Conservation (phyloP, 2,329 filamentous ascomycete genomes). For the Exophiala viscosa region DNA sequence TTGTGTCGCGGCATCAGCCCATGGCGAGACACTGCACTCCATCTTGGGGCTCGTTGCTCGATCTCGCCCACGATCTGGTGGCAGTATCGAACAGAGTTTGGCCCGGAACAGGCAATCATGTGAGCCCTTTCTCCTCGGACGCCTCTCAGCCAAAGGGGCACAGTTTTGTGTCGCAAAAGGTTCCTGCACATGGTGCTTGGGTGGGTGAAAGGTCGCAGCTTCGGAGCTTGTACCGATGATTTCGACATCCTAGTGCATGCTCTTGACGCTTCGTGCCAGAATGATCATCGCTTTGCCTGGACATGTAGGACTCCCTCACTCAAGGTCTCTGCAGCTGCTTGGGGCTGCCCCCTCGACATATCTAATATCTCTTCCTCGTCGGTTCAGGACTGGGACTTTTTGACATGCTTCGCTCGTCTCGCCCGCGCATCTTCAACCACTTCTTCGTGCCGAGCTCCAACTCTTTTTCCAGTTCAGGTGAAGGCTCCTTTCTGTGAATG, state of each 20-base stretch:
- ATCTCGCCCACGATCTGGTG: too few relatives aligned
- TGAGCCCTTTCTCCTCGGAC: too few relatives aligned
- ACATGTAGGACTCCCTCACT: too few relatives aligned
- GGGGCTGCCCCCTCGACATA: neutral
- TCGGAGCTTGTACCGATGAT: neutral
- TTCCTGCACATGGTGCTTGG: neutral
- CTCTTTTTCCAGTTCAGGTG: slow-evolving; percentile 81
- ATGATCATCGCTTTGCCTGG: too few relatives aligned
- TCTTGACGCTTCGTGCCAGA: too few relatives aligned
- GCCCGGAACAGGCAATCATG: too few relatives aligned
- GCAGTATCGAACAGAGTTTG: too few relatives aligned
- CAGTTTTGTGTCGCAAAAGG: neutral
- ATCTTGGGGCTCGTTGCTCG: too few relatives aligned
- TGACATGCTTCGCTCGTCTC: slow-evolving; percentile 76
- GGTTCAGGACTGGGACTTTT: slow-evolving; percentile 86
- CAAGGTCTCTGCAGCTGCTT: neutral
- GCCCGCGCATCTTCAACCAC: slow-evolving; percentile 81
- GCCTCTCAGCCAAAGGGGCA: too few relatives aligned
- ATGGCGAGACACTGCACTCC: too few relatives aligned
- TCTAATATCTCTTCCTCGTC: slow-evolving; percentile 65
- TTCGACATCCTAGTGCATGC: neutral
- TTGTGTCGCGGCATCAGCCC: too few relatives aligned
- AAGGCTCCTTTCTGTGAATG: slow-evolving; percentile 95
- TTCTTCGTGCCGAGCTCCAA: slow-evolving; percentile 88
- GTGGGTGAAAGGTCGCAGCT: neutral